Percentiles rank a stretch among this genome's conserved stretches.
Conservation (phyloP, 495 filamentous ascomycete genomes). For the Immersiella caudata region DNA sequence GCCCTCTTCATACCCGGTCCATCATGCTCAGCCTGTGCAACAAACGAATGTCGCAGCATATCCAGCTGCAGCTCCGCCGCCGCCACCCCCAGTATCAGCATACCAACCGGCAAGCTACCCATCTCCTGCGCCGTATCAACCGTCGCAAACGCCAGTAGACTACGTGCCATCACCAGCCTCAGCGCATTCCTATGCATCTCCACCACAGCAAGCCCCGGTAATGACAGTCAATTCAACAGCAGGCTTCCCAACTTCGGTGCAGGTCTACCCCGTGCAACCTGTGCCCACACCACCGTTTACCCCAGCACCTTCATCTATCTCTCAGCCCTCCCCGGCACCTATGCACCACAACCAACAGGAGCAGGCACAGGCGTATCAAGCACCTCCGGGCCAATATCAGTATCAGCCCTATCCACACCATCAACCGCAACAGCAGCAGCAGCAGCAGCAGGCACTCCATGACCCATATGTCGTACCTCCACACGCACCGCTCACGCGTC, state of each 20-base stretch:
- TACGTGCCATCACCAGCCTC: not conserved
- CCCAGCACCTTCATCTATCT: not conserved
- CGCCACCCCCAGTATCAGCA: not conserved
- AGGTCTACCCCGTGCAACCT: not conserved
- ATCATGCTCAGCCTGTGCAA: not conserved
- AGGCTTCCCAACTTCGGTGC: not conserved
- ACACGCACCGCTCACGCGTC: not conserved
- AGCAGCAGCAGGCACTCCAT: not conserved
- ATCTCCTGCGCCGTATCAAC: not conserved
- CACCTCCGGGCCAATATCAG: not conserved
- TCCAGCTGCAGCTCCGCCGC: not conserved
- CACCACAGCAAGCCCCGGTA: not conserved
- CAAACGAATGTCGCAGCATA: not conserved
- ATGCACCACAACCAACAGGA: too few species aligned
- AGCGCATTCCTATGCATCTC: not conserved
- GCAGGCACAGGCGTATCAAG: too few species aligned
- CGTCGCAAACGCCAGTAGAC: not conserved
- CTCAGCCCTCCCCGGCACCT: not conserved
- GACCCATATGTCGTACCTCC: not conserved
- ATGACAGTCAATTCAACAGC: not conserved
- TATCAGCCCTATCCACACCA: not conserved
- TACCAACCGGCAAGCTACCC: slow-evolving; percentile 6
- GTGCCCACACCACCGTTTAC: not conserved
- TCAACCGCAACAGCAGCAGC: not conserved
- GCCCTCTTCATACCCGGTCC: not conserved